Evolutionary conservation across 768 basidiomycete species (phyloP).

Genomic region (Chiua virens): DNA sequence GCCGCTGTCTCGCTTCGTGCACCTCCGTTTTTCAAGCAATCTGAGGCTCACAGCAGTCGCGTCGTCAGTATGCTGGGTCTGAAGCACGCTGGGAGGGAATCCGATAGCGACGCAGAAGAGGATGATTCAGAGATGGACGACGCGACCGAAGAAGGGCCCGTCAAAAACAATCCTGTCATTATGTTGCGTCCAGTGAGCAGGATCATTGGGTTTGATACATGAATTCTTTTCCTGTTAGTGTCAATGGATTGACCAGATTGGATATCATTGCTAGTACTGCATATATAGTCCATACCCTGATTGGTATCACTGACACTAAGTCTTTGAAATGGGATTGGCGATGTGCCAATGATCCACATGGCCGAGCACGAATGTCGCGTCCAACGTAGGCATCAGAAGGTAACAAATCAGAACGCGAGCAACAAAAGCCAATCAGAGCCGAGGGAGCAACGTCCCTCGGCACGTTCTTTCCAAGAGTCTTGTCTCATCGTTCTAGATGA

Average conservation of each 20-base stretch:
- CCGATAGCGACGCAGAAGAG: slow-evolving; percentile 62
- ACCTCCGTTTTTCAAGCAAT: slow-evolving; percentile 42
- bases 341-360: too few relatives aligned
- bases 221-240: not conserved
- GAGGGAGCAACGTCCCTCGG: too few relatives aligned
- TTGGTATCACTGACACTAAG: too few relatives aligned
- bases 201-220: slow-evolving; percentile 55
- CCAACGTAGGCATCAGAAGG: too few relatives aligned
- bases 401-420: too few relatives aligned
- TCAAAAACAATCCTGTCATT: slow-evolving; percentile 52
- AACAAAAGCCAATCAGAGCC: too few relatives aligned
- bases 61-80: slow-evolving; percentile 66
- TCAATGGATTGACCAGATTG: too few relatives aligned
- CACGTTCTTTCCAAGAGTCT: too few relatives aligned
- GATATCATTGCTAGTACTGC: slow-evolving; percentile 7
- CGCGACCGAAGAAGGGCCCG: slow-evolving; percentile 36
- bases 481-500: too few relatives aligned
- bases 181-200: slow-evolving; percentile 57
- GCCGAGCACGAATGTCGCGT: too few relatives aligned
- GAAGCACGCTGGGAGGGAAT: slow-evolving; percentile 47
- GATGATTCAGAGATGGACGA: slow-evolving; percentile 51
- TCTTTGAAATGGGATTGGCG: too few relatives aligned
- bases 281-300: slow-evolving; percentile 9
- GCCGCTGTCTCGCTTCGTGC: slow-evolving; percentile 52
- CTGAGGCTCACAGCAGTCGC: slow-evolving; percentile 41